These are phyloP conservation scores for Podospora pseudocomata DNA, from an alignment of 495 filamentous ascomycete species.

Conservation along the genomic window DNA sequence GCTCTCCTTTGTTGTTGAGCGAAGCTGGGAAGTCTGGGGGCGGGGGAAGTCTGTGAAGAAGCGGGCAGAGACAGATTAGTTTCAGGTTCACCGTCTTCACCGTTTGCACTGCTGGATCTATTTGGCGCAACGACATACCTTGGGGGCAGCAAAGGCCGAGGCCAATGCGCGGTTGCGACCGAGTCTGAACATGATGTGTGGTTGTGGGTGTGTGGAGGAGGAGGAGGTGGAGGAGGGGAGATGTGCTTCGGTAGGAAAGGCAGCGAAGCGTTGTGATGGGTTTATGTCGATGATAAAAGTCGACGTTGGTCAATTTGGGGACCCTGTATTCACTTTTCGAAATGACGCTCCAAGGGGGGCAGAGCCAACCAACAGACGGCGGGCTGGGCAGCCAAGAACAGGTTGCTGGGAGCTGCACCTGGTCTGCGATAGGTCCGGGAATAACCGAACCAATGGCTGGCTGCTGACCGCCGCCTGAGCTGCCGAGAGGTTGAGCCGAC, in stretches of 20 bases:
- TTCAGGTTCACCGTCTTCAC: conserved; percentile 10
- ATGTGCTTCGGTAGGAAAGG: neutral
- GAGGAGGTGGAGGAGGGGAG: neutral
- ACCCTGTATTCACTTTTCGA: conserved; percentile 6
- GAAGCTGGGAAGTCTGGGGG: conserved; percentile 42
- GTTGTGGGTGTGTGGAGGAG: neutral
- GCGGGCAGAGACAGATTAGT: neutral
- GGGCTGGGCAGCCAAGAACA: neutral
- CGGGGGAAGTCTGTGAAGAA: conserved; percentile 34
- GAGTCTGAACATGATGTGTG: conserved; percentile 45
- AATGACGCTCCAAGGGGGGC: conserved; percentile 7
- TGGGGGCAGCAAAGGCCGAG: conserved; percentile 45
- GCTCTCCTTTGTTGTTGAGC: conserved; percentile 69
- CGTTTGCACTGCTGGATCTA: neutral
- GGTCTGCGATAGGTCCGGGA: conserved; percentile 2
- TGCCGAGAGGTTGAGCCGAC: conserved; percentile 7
- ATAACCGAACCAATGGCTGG: conserved; percentile 5
- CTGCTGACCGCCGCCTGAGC: neutral
- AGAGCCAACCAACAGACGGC: neutral
- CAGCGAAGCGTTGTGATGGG: neutral
- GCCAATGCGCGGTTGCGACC: conserved; percentile 48
- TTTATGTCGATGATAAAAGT: neutral
- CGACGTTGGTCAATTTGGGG: neutral
- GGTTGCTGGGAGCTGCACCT: neutral
- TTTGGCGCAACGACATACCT: conserved; percentile 31